Conservation (phyloP, 2,329 filamentous ascomycete species). For the Ceratocystiopsis brevicomis region DNA sequence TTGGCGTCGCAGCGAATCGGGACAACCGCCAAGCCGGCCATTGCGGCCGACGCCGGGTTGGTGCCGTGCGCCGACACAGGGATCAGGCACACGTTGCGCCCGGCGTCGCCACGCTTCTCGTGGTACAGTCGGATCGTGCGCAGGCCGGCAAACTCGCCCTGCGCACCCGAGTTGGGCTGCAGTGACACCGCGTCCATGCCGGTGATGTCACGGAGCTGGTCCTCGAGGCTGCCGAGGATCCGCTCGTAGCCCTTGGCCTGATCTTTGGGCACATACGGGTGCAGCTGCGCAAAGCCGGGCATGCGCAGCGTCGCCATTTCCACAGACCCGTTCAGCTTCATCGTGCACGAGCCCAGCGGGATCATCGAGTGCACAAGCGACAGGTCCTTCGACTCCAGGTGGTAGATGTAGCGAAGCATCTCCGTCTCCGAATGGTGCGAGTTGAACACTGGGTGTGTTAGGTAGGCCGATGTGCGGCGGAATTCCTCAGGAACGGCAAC, state of each 20-base stretch:
- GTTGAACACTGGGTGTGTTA: constrained; percentile 90
- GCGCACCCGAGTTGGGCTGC: constrained; percentile 88
- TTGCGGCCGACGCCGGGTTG: constrained; percentile 85
- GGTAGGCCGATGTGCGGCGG: constrained; percentile 52
- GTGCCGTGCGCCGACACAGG: constrained; percentile 91
- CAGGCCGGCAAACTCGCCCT: constrained; percentile 85
- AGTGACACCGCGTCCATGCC: constrained; percentile 79
- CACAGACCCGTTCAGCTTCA: constrained; percentile 90
- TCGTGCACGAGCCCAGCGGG: constrained; percentile 86
- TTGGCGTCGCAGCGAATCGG: constrained; percentile 75
- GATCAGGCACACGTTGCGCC: constrained; percentile 82
- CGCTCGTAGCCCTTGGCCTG: constrained; percentile 48
- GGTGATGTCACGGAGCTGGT: constrained; percentile 64
- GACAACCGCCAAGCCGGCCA: constrained; percentile 90
- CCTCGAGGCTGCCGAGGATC: constrained; percentile 54
- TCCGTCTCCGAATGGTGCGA: constrained; percentile 89
- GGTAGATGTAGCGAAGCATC: constrained; percentile 79
- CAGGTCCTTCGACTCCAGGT: constrained; percentile 83
- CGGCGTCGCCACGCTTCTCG: constrained; percentile 45
- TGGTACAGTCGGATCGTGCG: constrained; percentile 75
- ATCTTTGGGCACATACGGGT: constrained; percentile 54
- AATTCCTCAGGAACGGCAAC: constrained; percentile 34
- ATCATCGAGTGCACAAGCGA: constrained; percentile 97
- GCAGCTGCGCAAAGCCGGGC: constrained; percentile 56
- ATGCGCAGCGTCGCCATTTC: constrained; percentile 80